phyloP scores from a whole-genome alignment of 306 rosid species.

The Echinosophora koreensis region DNA sequence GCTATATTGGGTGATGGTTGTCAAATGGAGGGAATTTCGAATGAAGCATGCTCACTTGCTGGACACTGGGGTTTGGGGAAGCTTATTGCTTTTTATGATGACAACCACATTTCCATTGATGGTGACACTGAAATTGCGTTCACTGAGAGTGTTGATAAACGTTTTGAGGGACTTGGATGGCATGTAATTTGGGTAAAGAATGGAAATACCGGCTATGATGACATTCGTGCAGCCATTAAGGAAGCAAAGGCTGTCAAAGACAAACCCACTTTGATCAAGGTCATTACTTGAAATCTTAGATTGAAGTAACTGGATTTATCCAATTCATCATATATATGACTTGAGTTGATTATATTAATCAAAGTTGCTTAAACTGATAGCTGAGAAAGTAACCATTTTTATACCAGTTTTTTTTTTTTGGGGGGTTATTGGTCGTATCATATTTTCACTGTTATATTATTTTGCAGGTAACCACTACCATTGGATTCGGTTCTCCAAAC shows the following conservation, averaged over 20 bases:
- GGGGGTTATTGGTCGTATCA: constrained; percentile 1
- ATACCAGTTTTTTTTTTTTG: not conserved
- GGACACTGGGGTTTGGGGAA: constrained; percentile 99
- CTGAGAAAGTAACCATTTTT: constrained; percentile 26
- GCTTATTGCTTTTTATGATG: constrained; percentile 92
- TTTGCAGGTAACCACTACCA: constrained; percentile 91
- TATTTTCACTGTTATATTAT: constrained; percentile 25
- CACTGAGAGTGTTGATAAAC: constrained; percentile 86
- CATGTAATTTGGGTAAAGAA: constrained; percentile 98
- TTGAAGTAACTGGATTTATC: constrained; percentile 31
- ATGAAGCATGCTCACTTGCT: constrained; percentile 91
- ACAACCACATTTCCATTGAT: constrained; percentile 97
- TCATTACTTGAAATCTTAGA: constrained; percentile 45
- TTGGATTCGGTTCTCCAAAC: constrained; percentile 98
- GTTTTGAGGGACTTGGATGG: constrained; percentile 99
- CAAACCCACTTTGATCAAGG: constrained; percentile 97
- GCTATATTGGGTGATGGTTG: constrained; percentile 95
- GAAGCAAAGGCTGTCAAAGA: constrained; percentile 97
- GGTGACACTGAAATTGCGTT: constrained; percentile 97
- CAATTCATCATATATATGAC: not conserved
- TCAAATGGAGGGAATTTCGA: constrained; percentile 97
- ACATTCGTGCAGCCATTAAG: constrained; percentile 95
- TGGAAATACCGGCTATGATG: constrained; percentile 97
- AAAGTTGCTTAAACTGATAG: constrained; percentile 12
- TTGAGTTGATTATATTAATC: constrained; percentile 16